Conservation (phyloP, 306 rosid genomes). For the Cucumis hystrix region DNA sequence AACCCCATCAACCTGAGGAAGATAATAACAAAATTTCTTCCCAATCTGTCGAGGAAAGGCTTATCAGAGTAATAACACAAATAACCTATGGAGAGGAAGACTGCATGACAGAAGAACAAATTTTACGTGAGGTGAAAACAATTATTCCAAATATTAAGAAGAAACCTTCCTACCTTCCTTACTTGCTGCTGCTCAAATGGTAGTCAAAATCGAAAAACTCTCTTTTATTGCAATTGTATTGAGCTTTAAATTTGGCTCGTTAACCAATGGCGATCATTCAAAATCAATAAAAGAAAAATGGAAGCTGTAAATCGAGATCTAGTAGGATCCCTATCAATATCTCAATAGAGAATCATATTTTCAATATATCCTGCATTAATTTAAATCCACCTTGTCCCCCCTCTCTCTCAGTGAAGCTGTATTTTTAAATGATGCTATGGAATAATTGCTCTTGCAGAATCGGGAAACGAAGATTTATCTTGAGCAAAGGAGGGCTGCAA, state of each 20-base stretch:
- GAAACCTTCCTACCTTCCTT: neutral
- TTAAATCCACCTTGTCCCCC: neutral
- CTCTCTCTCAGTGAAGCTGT: neutral
- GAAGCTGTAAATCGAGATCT: neutral
- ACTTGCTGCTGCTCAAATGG: no score
- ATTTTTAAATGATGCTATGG: constrained; percentile 1
- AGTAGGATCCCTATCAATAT: neutral
- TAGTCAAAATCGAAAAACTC: no score
- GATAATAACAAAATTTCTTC: constrained; percentile 24
- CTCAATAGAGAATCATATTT: neutral
- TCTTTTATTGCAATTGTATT: neutral
- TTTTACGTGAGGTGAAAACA: constrained; percentile 33
- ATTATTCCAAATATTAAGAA: neutral
- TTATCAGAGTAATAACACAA: constrained; percentile 26
- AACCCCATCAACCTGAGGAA: constrained; percentile 11
- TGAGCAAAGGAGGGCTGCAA: constrained; percentile 42
- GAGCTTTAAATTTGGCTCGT: neutral
- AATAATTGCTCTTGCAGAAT: constrained; percentile 28
- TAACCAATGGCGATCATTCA: neutral
- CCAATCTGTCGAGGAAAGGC: constrained; percentile 31
- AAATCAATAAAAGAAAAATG: neutral
- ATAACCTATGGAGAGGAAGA: constrained; percentile 38
- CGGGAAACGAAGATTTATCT: constrained; percentile 33
- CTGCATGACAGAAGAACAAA: constrained; percentile 27
- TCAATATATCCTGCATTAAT: neutral